Evolutionary conservation across 2,329 filamentous ascomycete genomes (phyloP).

Genomic region (Esteya vermicola): DNA sequence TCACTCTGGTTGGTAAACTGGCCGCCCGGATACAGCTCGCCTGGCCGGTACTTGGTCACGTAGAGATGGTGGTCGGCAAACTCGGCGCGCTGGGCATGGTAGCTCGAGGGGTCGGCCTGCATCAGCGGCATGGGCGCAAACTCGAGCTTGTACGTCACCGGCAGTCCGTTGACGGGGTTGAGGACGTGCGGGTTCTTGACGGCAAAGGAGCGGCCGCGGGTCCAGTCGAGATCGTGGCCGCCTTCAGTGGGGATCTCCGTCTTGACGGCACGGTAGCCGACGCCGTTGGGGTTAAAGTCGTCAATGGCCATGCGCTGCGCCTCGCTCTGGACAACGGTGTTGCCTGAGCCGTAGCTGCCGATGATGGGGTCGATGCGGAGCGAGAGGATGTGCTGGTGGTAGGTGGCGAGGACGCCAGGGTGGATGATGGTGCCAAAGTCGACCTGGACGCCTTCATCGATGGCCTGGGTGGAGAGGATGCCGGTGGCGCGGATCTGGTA

Average conservation of each 20-base stretch:
- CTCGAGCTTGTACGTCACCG: constrained; percentile 76
- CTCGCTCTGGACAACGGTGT: constrained; percentile 77
- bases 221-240: constrained; percentile 63
- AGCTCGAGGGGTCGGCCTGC: constrained; percentile 63
- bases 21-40: constrained; percentile 72
- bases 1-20: constrained; percentile 80
- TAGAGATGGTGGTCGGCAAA: constrained; percentile 79
- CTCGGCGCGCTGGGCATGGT: constrained; percentile 85
- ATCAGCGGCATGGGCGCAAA: constrained; percentile 68
- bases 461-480: constrained; percentile 67
- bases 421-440: constrained; percentile 86
- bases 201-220: constrained; percentile 76
- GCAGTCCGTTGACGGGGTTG: constrained; percentile 77
- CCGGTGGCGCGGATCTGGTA: constrained; percentile 86
- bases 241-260: constrained; percentile 63
- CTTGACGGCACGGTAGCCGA: constrained; percentile 77
- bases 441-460: constrained; percentile 80
- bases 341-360: constrained; percentile 53
- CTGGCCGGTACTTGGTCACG: constrained; percentile 73
- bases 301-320: constrained; percentile 55
- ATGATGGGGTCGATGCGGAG: constrained; percentile 77
- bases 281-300: constrained; percentile 75
- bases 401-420: no score
- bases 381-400: constrained; percentile 93
- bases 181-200: constrained; percentile 71